Conservation (phyloP, 371 early-diverging fungal genomes). For the Blastocladiella emersonii region DNA sequence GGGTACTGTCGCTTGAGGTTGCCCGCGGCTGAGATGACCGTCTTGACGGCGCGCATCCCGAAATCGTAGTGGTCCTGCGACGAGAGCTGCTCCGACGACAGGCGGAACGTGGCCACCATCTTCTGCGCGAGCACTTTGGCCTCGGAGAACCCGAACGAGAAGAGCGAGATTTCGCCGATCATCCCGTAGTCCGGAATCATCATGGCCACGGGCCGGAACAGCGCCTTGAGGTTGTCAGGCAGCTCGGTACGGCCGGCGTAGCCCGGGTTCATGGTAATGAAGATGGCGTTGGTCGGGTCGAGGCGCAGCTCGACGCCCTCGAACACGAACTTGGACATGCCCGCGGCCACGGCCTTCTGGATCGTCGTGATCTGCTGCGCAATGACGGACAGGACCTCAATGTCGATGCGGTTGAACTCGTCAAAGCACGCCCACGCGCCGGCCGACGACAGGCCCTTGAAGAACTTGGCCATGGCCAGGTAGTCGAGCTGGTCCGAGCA, state of each 20-base stretch:
- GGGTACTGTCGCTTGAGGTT: slow-evolving; percentile 40
- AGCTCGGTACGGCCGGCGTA: slow-evolving; percentile 48
- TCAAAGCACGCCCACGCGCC: slow-evolving; percentile 51
- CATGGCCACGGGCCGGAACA: slow-evolving; percentile 47
- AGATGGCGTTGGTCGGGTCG: slow-evolving; percentile 39
- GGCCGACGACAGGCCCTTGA: slow-evolving; percentile 36
- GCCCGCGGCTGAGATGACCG: slow-evolving; percentile 42
- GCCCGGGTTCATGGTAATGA: slow-evolving; percentile 54
- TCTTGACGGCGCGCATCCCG: slow-evolving; percentile 47
- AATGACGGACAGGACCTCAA: slow-evolving; percentile 35
- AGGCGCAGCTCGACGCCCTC: slow-evolving; percentile 38
- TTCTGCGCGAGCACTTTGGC: slow-evolving; percentile 39
- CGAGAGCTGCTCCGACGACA: slow-evolving; percentile 40
- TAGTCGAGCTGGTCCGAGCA: slow-evolving; percentile 45
- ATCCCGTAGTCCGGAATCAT: slow-evolving; percentile 51
- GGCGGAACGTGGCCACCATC: slow-evolving; percentile 45
- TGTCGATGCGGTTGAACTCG: slow-evolving; percentile 46
- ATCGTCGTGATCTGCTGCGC: slow-evolving; percentile 42
- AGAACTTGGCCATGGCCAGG: slow-evolving; percentile 43
- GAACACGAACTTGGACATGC: slow-evolving; percentile 32
- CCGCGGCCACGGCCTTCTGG: slow-evolving; percentile 35
- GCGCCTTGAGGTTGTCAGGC: slow-evolving; percentile 42
- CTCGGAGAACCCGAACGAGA: slow-evolving; percentile 41
- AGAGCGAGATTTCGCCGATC: slow-evolving; percentile 42
- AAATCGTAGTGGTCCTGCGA: slow-evolving; percentile 51